These are phyloP conservation scores for Leccinum boreale DNA, from an alignment of 768 basidiomycete species.

Conservation along the genomic window DNA sequence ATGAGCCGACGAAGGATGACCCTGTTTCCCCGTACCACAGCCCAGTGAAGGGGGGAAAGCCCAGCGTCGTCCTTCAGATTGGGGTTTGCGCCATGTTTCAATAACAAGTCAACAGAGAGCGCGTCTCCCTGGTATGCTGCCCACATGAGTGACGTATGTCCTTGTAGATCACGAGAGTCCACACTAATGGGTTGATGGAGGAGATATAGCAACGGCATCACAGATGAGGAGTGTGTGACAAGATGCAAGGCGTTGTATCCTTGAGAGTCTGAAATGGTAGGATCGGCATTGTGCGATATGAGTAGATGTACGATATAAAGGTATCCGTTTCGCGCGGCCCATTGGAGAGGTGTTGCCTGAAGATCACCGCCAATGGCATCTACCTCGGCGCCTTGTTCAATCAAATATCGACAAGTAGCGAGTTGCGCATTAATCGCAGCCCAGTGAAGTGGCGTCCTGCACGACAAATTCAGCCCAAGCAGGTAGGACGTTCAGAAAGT, in stretches of 20 bases:
- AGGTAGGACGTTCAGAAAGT: neutral
- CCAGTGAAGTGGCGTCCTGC: constrained; percentile 88
- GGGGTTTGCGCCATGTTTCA: constrained; percentile 83
- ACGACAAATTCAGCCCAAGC: constrained; percentile 7
- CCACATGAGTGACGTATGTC: constrained; percentile 98
- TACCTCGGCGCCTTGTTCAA: constrained; percentile 92
- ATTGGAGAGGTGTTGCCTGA: constrained; percentile 92
- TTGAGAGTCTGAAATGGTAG: constrained; percentile 86
- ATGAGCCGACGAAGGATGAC: constrained; percentile 80
- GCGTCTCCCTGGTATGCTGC: constrained; percentile 99
- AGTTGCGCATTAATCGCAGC: constrained; percentile 96
- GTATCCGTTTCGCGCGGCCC: constrained; percentile 97
- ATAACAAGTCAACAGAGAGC: constrained; percentile 84
- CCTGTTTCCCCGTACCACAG: constrained; percentile 92
- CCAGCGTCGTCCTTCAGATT: constrained; percentile 77
- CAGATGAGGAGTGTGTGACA: constrained; percentile 89
- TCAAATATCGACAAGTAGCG: constrained; percentile 78
- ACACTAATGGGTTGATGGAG: constrained; percentile 92
- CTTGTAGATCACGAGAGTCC: constrained; percentile 86
- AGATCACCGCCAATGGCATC: constrained; percentile 95
- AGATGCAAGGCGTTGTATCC: constrained; percentile 96
- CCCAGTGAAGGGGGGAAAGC: constrained; percentile 93
- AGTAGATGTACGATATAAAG: constrained; percentile 94
- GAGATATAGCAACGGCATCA: constrained; percentile 91
- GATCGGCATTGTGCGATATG: constrained; percentile 87